Conservation (phyloP, 2,329 filamentous ascomycete genomes). For the Fusarium fracticaudum region DNA sequence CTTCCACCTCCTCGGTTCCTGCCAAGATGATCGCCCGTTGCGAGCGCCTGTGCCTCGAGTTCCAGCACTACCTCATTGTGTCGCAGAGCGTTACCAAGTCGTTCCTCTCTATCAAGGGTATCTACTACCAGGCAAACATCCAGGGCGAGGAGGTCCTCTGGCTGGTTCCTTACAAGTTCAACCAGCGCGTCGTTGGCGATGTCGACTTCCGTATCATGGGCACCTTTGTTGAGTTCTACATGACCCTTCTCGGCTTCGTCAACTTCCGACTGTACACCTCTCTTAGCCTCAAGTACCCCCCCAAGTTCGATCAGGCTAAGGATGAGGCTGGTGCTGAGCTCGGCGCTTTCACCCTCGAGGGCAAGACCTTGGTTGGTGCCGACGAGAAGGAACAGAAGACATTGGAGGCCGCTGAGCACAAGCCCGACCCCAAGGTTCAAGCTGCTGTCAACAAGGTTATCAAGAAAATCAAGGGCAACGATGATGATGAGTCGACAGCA, state of each 20-base stretch:
- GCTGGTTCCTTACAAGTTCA: slow-evolving; percentile 98
- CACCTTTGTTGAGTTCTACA: slow-evolving; percentile 99
- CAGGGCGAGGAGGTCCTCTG: slow-evolving; percentile 97
- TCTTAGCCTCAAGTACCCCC: slow-evolving; percentile 91
- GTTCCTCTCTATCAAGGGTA: slow-evolving; percentile 98
- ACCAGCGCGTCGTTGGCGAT: slow-evolving; percentile 91
- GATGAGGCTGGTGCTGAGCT: slow-evolving; percentile 92
- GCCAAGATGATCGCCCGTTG: slow-evolving; percentile 96
- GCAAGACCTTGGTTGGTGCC: slow-evolving; percentile 67
- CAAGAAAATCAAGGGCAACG: slow-evolving; percentile 69
- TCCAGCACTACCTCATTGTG: slow-evolving; percentile 96
- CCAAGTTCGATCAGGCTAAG: slow-evolving; percentile 87
- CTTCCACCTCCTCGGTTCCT: slow-evolving; percentile 87
- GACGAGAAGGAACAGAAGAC: slow-evolving; percentile 60
- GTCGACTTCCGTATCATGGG: slow-evolving; percentile 99
- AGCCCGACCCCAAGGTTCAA: slow-evolving; percentile 70
- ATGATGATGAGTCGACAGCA: slow-evolving; percentile 55
- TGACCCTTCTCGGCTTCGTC: slow-evolving; percentile 92
- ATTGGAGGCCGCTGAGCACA: slow-evolving; percentile 57
- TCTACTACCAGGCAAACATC: slow-evolving; percentile 98
- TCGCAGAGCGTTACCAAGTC: slow-evolving; percentile 94
- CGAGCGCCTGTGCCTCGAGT: slow-evolving; percentile 92
- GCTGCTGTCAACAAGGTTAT: slow-evolving; percentile 75
- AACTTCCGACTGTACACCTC: slow-evolving; percentile 96
- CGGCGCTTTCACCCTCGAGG: slow-evolving; percentile 89